Percentiles rank a stretch among this genome's conserved stretches.
Conservation (phyloP, 805 yeast genomes). For the Candida xiaguanensis region DNA sequence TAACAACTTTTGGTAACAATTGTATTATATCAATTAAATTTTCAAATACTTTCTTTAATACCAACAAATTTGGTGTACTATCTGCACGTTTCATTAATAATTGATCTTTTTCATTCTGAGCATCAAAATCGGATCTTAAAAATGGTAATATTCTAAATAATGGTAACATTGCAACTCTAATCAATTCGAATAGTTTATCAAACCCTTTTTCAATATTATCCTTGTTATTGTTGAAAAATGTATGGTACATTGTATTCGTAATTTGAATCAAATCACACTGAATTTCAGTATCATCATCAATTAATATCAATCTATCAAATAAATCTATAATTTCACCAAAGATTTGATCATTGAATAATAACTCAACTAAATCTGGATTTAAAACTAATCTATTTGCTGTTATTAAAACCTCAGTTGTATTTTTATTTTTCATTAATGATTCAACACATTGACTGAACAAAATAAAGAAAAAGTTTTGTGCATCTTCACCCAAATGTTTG, state of each 20-base stretch:
- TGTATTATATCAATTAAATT: conserved; percentile 60
- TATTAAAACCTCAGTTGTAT: conserved; percentile 49
- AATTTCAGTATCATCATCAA: conserved; percentile 60
- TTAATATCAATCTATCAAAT: conserved; percentile 65
- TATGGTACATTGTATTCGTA: conserved; percentile 25
- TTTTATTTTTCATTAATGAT: conserved; percentile 50
- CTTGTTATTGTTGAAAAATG: conserved; percentile 31
- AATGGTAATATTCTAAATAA: conserved; percentile 60
- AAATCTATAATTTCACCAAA: conserved; percentile 75
- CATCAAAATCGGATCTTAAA: conserved; percentile 44
- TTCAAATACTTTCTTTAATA: conserved; percentile 47
- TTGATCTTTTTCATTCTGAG: conserved; percentile 21
- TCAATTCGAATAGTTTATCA: conserved; percentile 78
- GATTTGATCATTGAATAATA: conserved; percentile 62
- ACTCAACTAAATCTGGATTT: conserved; percentile 51
- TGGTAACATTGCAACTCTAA: conserved; percentile 65
- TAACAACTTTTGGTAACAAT: conserved; percentile 64
- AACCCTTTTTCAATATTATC: conserved; percentile 49
- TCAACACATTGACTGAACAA: conserved; percentile 83
- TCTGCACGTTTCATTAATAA: conserved; percentile 25
- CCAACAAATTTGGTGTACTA: conserved; percentile 33
- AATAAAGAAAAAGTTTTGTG: conserved; percentile 68
- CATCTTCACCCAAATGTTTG: conserved; percentile 48
- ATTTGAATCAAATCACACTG: conserved; percentile 48
- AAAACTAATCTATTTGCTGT: conserved; percentile 48